Evolutionary conservation across 768 basidiomycete species (phyloP), one percentile per base, ranked within the genome.

Genomic region (Tylopilus plumbeoviolaceoides): DNA sequence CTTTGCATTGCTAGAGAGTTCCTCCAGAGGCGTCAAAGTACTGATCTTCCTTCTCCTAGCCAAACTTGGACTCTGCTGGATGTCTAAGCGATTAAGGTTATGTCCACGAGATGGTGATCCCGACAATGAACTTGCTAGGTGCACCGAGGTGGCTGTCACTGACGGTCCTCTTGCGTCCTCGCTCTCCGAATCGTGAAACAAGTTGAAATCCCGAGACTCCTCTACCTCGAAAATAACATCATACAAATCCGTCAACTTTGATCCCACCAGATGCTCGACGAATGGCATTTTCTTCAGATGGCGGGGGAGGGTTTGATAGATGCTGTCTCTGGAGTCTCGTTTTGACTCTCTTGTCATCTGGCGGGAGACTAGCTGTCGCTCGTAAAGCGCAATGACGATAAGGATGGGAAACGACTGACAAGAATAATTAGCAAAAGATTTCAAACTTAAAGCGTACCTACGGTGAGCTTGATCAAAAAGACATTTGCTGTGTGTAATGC

Each of bases 401-500:
- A 97, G 78, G 44, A 85, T 80, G 0, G 91, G 93, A 63, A 95
- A 85, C 31, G 84, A 79, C 84, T 85, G 51, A 41, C 18, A 31
- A 39, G 38, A 27, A 39, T 20, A 45, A 47, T 59, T 20, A 48
- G 53, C 30, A 5, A 21, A 25, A 25, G 39, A 33, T 8, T 35
- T 7, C 7, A 44, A n/a, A 40, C 6, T 3, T 10, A 2, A 20
- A 47, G n/a, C 14, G 51, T 23, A 67, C 78, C 47, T 49, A 84
- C 88, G 17, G 93, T 95, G 15, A 87, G 51, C 55, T 83, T 87
- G 68, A 97, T 92, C 47, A 92, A 75, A 65, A 92, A 85, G 4
- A 95, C 92, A 59, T 95, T 95, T 33, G 80, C 72, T 2, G 85
- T 78, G 62, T 97, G 94, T n/a, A 95, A 71, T 10, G 81, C 76